Evolutionary conservation across 352 stramenopile genomes (phyloP).

Genomic region (Pythium sp.): DNA sequence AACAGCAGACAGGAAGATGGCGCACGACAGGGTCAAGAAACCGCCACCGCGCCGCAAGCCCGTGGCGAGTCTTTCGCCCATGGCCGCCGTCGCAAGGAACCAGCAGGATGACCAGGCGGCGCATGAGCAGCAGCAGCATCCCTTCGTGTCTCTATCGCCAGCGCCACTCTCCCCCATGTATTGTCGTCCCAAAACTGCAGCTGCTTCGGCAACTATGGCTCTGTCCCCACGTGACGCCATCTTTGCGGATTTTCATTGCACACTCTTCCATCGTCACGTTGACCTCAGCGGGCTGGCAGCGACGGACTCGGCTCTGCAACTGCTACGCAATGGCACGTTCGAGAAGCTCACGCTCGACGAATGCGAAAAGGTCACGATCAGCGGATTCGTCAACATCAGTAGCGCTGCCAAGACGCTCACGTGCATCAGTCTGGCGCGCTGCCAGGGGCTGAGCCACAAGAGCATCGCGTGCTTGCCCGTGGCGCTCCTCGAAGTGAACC

Average conservation of each 20-base stretch:
- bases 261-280: conserved; percentile 39
- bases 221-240: conserved; percentile 17
- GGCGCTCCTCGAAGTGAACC: conserved; percentile 40
- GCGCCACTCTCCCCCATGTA: background rate
- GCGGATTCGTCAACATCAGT: conserved; percentile 13
- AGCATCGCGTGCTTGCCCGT: conserved; percentile 18
- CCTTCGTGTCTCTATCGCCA: background rate
- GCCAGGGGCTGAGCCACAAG: conserved; percentile 17
- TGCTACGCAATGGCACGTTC: conserved; percentile 20
- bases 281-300: conserved; percentile 52
- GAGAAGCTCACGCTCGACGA: conserved; percentile 28
- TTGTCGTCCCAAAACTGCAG: background rate
- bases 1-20: background rate
- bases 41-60: conserved; percentile 2
- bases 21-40: background rate
- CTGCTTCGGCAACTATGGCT: background rate
- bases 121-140: background rate
- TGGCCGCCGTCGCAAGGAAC: background rate
- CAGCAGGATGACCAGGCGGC: conserved; percentile 8
- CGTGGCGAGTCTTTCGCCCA: conserved; percentile 4
- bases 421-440: conserved; percentile 23
- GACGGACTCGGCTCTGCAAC: conserved; percentile 40
- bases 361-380: conserved; percentile 22
- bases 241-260: conserved; percentile 16
- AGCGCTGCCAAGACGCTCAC: background rate